Base-by-base conservation (phyloP, 2,329 filamentous ascomycete species). In the Neonectria ditissima region DNA sequence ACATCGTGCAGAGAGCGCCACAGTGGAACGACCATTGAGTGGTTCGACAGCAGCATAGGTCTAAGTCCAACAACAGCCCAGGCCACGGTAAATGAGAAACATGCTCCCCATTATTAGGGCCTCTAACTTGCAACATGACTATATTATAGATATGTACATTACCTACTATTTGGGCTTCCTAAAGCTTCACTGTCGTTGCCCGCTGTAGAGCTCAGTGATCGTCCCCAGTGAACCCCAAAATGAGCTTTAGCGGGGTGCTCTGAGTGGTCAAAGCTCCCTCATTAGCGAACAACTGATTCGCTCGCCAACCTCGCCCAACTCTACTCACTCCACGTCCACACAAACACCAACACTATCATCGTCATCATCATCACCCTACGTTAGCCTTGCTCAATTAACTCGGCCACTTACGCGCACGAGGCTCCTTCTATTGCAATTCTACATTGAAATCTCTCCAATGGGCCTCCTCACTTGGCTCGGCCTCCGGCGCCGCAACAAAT, bases 401-500 rank as follows among this genome's bases (percentile, higher is more conserved):
- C 44, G 13, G 20, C 8, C 18, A 45, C 24, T 39, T 43, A 51
- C 16, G n/a, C 47, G n/a, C n/a, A 32, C 37, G 20, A 18, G 8
- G 14, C n/a, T 4, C 20, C 13, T 5, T n/a, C 10, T n/a, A 20
- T 10, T 5, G 4, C 14, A 30, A 7, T 10, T 32, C 5, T n/a
- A 32, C 10, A 26, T 10, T 28, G 13, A n/a, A 18, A 28, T 7
- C 8, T 22, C 11, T 22, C 26, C 55, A 53, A 86, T 86, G 84
- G 80, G 79, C 48, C 68, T 86, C 56, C 78, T 87, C 62, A 70
- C 73, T 32, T 74, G 70, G 55, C 73, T 86, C 62, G 80, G 82
- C 75, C 80, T 87, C 45, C 82, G 83, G 63, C 84, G 85, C 62
- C 73, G 75, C 51, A 78, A 77, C 65, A 63, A 76, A 59, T 87